These are phyloP conservation scores for Chamaecyparis obtusa DNA, from an alignment of 75 land plant species.

Conservation along the genomic window DNA sequence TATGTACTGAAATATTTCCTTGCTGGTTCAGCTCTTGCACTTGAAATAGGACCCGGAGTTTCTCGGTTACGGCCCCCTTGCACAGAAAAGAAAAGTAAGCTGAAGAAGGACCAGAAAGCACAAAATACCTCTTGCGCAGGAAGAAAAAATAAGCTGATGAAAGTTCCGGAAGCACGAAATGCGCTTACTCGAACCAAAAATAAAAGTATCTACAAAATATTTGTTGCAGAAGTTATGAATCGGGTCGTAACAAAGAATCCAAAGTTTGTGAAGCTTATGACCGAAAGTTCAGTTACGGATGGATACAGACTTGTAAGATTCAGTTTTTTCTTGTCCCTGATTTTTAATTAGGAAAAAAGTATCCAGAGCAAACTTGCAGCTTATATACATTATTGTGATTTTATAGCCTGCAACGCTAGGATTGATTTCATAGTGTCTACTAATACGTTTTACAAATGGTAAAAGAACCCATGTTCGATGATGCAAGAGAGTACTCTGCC, in stretches of 20 bases:
- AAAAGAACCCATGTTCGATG: too few species aligned
- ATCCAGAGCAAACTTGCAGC: background rate
- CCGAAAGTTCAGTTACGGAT: background rate
- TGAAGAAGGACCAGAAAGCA: background rate
- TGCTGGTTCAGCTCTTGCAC: background rate
- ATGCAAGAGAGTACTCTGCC: too few species aligned
- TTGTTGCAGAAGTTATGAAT: background rate
- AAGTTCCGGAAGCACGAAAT: background rate
- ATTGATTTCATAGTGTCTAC: too few species aligned
- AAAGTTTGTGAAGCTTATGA: background rate
- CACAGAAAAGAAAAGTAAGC: background rate
- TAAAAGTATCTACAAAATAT: background rate
- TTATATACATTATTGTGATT: too few species aligned
- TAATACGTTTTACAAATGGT: too few species aligned
- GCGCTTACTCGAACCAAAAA: background rate
- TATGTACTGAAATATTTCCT: background rate
- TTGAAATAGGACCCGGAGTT: background rate
- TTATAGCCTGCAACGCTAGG: too few species aligned
- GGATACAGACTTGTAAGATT: background rate
- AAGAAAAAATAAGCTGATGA: background rate
- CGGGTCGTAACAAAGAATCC: background rate
- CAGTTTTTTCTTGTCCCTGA: background rate
- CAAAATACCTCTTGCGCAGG: background rate
- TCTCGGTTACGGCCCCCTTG: background rate
- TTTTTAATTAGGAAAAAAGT: too few species aligned